These are phyloP conservation scores for Diaporthe ampelina DNA, from an alignment of 2,329 filamentous ascomycete species.

Conservation along the genomic window DNA sequence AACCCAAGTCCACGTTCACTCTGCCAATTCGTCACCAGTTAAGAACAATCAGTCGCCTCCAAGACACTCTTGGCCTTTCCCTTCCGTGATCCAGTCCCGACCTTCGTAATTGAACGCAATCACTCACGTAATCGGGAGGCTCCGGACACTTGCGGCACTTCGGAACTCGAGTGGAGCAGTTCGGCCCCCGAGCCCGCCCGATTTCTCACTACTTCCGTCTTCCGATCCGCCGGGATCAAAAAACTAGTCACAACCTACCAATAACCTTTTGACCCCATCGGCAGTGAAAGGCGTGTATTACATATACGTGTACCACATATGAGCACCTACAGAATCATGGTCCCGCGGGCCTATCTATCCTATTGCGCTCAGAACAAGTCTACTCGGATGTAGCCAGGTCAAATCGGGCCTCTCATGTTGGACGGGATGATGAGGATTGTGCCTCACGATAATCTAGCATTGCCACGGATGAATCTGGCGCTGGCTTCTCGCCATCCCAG, in stretches of 20 bases:
- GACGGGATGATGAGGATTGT: not conserved
- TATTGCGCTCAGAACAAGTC: too few relatives aligned
- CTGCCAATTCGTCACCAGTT: not conserved
- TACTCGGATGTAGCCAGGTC: too few relatives aligned
- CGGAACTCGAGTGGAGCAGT: constrained; percentile 23
- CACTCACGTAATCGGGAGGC: constrained; percentile 13
- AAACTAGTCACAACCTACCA: not conserved
- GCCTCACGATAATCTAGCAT: too few relatives aligned
- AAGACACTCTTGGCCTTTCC: not conserved
- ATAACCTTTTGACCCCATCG: too few relatives aligned
- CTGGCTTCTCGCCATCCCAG: too few relatives aligned
- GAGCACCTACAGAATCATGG: not conserved
- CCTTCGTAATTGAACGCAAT: not conserved
- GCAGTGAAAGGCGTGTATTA: too few relatives aligned
- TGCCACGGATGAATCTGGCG: too few relatives aligned
- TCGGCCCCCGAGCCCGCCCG: constrained; percentile 23
- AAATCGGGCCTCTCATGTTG: not conserved
- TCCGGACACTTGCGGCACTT: constrained; percentile 27
- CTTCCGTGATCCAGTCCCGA: not conserved
- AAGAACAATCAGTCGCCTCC: too few relatives aligned
- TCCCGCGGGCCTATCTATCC: too few relatives aligned
- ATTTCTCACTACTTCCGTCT: constrained; percentile 29
- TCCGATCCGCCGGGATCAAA: constrained; percentile 5
- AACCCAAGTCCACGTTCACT: not conserved
- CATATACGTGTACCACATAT: not conserved